Evolutionary conservation across 202 grass and related monocot genomes (phyloP), one percentile per base, ranked within the genome.

Genomic region (Panicum hallii): DNA sequence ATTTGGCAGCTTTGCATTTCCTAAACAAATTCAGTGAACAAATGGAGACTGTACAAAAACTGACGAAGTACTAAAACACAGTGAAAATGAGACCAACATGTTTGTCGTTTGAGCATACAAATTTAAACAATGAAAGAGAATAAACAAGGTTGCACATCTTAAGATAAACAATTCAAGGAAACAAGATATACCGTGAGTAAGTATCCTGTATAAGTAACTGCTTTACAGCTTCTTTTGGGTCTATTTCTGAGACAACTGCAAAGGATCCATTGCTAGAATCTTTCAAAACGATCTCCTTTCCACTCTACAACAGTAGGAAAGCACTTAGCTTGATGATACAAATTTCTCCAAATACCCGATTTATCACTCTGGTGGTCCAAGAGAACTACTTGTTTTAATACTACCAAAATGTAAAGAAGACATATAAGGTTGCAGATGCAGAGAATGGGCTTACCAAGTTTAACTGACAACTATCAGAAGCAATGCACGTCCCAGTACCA

Each of bases 121-220:
- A 82, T 68, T 56, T 23, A 14, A 73, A 42, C 10, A 28, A 40
- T 9, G 14, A 17, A 67, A 19, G 28, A 74, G 36, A 43, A 79
- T 2, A 52, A 32, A 66, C 61, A 45, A 50, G 1, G 38, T 19
- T 54, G 65, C 23, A 28, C 48, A 58, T 61, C 9, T 71, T 20
- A 12, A 72, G 26, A 61, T 26, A 17, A 56, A 47, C 10, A 72
- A 47, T 53, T 63, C 22, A 84, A 53, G 38, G 62, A 66, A 55
- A 45, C 40, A 30, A 38, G 11, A 62, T 61, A 56, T 93, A 96
- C 93, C 93, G 50, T 67, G 86, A 89, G 61, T 81, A 95, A 22
- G 84, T 93, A 77, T 95, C 90, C 30, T 89, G 70, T 78, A 78
- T 83, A 75, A 95, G 86, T 57, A 96, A 84, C 38, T 93, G 77